Conservation (phyloP, 208 protist genomes). For the Crithidia brevicula region DNA sequence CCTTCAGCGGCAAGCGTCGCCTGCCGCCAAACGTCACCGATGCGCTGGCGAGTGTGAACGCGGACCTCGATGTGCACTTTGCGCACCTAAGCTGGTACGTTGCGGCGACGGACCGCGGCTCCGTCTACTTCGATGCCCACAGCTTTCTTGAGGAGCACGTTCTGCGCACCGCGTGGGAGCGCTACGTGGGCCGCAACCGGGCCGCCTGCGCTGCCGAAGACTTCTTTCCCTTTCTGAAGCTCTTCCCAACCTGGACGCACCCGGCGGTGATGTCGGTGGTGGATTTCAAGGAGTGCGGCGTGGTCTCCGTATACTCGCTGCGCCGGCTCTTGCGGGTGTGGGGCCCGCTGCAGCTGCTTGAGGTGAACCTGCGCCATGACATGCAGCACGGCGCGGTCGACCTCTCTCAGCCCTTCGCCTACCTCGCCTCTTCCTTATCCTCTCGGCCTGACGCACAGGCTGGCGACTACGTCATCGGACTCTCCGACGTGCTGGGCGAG, state of each 20-base stretch:
- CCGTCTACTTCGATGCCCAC: conserved; percentile 47
- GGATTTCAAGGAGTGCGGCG: conserved; percentile 74
- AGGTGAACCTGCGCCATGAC: conserved; percentile 71
- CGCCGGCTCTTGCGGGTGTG: conserved; percentile 77
- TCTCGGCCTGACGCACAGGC: conserved; percentile 48
- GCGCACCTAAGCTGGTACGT: conserved; percentile 78
- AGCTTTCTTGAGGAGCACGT: conserved; percentile 55
- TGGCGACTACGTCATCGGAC: conserved; percentile 75
- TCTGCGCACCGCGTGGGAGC: conserved; percentile 59
- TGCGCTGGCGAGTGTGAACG: conserved; percentile 42
- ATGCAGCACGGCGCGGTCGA: conserved; percentile 56
- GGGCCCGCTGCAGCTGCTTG: conserved; percentile 83
- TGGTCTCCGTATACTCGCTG: conserved; percentile 81
- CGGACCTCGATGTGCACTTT: conserved; percentile 54
- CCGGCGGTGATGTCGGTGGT: conserved; percentile 57
- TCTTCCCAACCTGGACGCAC: conserved; percentile 65
- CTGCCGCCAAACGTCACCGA: conserved; percentile 32
- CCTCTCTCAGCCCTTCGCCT: conserved; percentile 57
- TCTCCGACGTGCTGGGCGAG: conserved; percentile 66
- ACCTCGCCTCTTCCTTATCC: conserved; percentile 55
- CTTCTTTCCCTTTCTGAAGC: conserved; percentile 51
- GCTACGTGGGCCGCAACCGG: conserved; percentile 54
- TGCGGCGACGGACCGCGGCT: conserved; percentile 27
- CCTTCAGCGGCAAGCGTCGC: conserved; percentile 20
- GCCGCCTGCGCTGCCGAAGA: conserved; percentile 62